phyloP scores from a whole-genome alignment of 345 rosid genomes.

The Aquilaria malaccensis region DNA sequence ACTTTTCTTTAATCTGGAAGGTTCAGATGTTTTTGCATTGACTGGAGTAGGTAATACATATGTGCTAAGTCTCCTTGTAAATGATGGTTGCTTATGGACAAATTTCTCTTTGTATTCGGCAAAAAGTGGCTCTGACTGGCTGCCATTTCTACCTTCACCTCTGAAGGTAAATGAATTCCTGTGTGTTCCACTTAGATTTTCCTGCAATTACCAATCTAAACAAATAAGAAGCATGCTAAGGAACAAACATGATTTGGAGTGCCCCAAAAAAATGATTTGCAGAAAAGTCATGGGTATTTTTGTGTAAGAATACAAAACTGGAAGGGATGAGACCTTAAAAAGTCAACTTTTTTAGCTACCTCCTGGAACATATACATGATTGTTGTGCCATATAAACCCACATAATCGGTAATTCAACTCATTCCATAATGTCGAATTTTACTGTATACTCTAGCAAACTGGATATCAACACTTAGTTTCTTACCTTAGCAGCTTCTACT shows the following conservation, averaged over 20 bases:
- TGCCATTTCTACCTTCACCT: conserved; percentile 31
- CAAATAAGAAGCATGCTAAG: conserved; percentile 1
- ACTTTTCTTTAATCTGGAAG: conserved; percentile 30
- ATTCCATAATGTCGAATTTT: not conserved
- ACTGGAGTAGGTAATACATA: conserved; percentile 84
- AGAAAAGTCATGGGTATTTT: not conserved
- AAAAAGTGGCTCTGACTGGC: conserved; percentile 84
- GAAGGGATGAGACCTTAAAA: conserved; percentile 1
- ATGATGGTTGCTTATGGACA: conserved; percentile 42
- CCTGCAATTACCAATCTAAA: conserved; percentile 38
- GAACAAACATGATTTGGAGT: conserved; percentile 1
- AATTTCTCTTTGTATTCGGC: conserved; percentile 47
- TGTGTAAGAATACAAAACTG: conserved; percentile 10
- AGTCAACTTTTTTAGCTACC: not conserved
- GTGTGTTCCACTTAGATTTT: conserved; percentile 24
- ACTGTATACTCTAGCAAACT: not conserved
- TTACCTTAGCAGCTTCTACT: conserved; percentile 48
- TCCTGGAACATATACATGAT: not conserved
- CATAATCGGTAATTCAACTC: conserved; percentile 1
- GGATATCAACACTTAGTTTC: not conserved
- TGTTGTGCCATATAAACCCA: conserved; percentile 1
- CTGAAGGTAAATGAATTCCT: conserved; percentile 33
- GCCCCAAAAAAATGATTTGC: not conserved
- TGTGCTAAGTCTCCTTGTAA: conserved; percentile 58
- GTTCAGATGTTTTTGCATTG: conserved; percentile 44